Evolutionary conservation across 129 eudicot genomes (phyloP).

Genomic region (Flaveria robusta): DNA sequence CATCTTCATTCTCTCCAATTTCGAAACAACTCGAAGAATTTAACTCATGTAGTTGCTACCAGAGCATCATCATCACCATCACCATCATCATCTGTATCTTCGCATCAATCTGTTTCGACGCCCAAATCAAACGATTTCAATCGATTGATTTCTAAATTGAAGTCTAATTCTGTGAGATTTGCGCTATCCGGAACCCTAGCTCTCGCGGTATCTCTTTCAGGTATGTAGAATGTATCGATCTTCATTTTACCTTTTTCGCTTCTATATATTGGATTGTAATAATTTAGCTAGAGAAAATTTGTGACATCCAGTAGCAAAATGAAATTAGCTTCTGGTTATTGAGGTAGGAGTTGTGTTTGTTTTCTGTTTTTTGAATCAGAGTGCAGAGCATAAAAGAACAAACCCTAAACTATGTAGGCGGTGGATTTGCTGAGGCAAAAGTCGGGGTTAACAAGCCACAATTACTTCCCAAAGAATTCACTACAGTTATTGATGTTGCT

Average conservation of each 20-base stretch:
- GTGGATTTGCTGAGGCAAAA: conserved; percentile 76
- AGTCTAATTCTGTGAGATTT: conserved; percentile 51
- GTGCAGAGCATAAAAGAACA: conserved; percentile 33
- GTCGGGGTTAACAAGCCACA: conserved; percentile 95
- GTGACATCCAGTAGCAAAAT: neutral
- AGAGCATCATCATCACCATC: conserved; percentile 26
- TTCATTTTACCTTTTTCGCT: conserved; percentile 8
- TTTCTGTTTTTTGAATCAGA: conserved; percentile 40
- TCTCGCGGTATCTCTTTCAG: conserved; percentile 67
- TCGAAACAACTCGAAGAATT: conserved; percentile 18
- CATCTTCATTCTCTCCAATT: conserved; percentile 40
- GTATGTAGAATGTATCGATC: conserved; percentile 38
- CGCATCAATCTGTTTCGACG: conserved; percentile 19
- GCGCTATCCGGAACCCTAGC: conserved; percentile 70
- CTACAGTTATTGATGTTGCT: conserved; percentile 90
- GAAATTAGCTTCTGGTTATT: neutral
- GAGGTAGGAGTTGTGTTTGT: conserved; percentile 18
- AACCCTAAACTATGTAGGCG: conserved; percentile 60
- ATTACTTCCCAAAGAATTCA: conserved; percentile 81
- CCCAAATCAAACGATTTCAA: conserved; percentile 27
- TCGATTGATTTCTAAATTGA: conserved; percentile 47
- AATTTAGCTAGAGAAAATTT: too few relatives aligned
- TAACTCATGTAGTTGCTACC: conserved; percentile 10
- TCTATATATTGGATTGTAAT: neutral
- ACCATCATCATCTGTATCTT: conserved; percentile 35